phyloP scores from a whole-genome alignment of 306 rosid species.

The Begonia masoniana region DNA sequence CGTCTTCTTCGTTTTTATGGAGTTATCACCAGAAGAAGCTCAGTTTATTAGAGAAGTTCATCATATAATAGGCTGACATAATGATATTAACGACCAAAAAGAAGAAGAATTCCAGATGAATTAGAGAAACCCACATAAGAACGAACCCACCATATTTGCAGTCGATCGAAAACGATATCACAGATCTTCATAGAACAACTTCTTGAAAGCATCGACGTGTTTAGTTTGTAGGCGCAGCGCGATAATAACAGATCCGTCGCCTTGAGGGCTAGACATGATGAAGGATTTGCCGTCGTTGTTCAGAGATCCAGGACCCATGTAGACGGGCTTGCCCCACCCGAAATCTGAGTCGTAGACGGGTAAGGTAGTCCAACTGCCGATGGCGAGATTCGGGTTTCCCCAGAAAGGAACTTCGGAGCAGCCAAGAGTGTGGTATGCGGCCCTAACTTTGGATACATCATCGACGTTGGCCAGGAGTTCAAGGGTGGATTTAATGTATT shows the following conservation, averaged over 20 bases:
- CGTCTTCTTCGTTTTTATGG: no score
- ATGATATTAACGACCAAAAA: no score
- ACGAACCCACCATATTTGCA: conserved; percentile 7
- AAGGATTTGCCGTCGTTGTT: conserved; percentile 33
- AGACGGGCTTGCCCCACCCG: conserved; percentile 52
- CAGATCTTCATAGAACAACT: conserved; percentile 24
- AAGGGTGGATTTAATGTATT: conserved; percentile 25
- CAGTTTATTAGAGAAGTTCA: no score
- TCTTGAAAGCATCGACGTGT: conserved; percentile 46
- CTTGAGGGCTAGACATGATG: conserved; percentile 21
- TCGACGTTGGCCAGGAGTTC: conserved; percentile 27
- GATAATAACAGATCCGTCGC: conserved; percentile 32
- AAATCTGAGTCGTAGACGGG: conserved; percentile 41
- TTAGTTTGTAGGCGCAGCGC: conserved; percentile 32
- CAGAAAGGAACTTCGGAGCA: neutral
- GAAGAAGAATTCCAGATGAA: no score
- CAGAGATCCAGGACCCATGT: conserved; percentile 38
- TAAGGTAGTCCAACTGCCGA: conserved; percentile 44
- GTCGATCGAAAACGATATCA: neutral
- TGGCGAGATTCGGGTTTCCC: conserved; percentile 44
- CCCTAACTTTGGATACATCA: conserved; percentile 18
- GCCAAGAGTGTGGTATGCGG: conserved; percentile 11
- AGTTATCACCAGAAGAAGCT: no score
- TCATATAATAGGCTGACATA: no score
- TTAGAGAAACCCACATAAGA: no score